Evolutionary conservation across 208 protist species (phyloP).

Genomic region (Crithidia thermophila): DNA sequence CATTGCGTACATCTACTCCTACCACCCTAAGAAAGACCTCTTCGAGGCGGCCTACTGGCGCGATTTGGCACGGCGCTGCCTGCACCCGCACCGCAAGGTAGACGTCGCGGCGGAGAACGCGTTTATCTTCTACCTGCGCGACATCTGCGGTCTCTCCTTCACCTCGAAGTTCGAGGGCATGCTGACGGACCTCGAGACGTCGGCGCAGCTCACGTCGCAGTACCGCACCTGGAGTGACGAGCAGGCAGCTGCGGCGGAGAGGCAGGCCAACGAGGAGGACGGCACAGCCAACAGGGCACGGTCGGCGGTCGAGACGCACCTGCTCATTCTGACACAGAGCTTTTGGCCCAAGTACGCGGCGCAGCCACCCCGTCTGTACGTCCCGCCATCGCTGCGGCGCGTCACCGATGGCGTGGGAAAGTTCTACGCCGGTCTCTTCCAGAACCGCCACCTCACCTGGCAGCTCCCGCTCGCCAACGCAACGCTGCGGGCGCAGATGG

Average conservation of each 20-base stretch:
- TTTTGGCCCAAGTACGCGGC: slow-evolving; percentile 88
- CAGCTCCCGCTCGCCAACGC: slow-evolving; percentile 85
- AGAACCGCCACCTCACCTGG: slow-evolving; percentile 86
- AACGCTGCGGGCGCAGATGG: slow-evolving; percentile 50
- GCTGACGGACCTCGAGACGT: slow-evolving; percentile 63
- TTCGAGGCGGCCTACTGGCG: slow-evolving; percentile 97
- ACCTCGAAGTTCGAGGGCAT: slow-evolving; percentile 97
- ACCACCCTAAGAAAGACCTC: slow-evolving; percentile 93
- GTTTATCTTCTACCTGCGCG: slow-evolving; percentile 94
- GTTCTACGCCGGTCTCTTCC: slow-evolving; percentile 88
- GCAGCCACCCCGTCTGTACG: slow-evolving; percentile 33
- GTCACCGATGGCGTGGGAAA: slow-evolving; percentile 59
- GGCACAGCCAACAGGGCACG: slow-evolving; percentile 4
- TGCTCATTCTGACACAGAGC: slow-evolving; percentile 90
- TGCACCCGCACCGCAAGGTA: slow-evolving; percentile 77
- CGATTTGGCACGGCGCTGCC: slow-evolving; percentile 93
- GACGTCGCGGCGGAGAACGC: slow-evolving; percentile 86
- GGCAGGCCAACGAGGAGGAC: background rate
- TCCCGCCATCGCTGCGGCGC: slow-evolving; percentile 46
- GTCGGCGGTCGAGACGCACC: slow-evolving; percentile 59
- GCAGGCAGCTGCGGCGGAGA: background rate
- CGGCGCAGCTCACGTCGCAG: slow-evolving; percentile 39
- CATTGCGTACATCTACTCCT: slow-evolving; percentile 85
- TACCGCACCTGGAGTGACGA: slow-evolving; percentile 44
- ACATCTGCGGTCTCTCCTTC: slow-evolving; percentile 93